Evolutionary conservation across 805 yeast species (phyloP).

Genomic region (Saccharomyces mikatae): DNA sequence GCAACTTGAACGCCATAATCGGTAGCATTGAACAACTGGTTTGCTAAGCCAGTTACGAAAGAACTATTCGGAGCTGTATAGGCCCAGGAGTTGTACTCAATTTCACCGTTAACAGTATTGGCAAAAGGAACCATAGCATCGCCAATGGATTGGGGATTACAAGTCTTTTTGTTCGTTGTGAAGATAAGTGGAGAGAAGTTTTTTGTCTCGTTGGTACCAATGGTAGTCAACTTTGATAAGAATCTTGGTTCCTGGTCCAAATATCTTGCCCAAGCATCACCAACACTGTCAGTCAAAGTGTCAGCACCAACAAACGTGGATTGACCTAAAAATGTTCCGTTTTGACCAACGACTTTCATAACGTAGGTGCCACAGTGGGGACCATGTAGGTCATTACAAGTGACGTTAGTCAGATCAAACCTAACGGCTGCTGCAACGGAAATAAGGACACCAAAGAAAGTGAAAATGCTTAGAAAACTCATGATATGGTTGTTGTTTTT

Average conservation of each 20-base stretch:
- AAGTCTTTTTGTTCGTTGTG: slow-evolving; percentile 9
- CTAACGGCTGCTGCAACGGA: slow-evolving; percentile 8
- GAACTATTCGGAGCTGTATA: slow-evolving; percentile 5
- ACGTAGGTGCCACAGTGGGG: slow-evolving; percentile 12
- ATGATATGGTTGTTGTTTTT: neutral
- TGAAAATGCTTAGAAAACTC: neutral
- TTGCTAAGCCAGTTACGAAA: slow-evolving; percentile 6
- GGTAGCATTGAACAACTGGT: slow-evolving; percentile 10
- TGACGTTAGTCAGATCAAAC: slow-evolving; percentile 8
- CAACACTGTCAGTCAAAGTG: slow-evolving; percentile 6
- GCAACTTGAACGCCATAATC: slow-evolving; percentile 13
- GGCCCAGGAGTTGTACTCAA: slow-evolving; percentile 10
- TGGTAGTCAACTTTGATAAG: slow-evolving; percentile 9
- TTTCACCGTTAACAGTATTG: slow-evolving; percentile 10
- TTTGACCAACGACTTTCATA: slow-evolving; percentile 8
- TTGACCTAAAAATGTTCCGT: slow-evolving; percentile 3
- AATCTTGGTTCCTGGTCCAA: slow-evolving; percentile 8
- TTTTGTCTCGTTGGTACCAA: slow-evolving; percentile 10
- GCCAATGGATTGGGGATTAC: slow-evolving; percentile 10
- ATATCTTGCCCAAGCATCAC: slow-evolving; percentile 11
- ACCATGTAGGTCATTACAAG: slow-evolving; percentile 10
- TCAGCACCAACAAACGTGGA: slow-evolving; percentile 10
- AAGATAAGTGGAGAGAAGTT: slow-evolving; percentile 10
- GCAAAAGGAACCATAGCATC: slow-evolving; percentile 8
- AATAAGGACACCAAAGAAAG: neutral